phyloP scores from a whole-genome alignment of 805 yeast genomes.

The Kockiozyma suomiensis region DNA sequence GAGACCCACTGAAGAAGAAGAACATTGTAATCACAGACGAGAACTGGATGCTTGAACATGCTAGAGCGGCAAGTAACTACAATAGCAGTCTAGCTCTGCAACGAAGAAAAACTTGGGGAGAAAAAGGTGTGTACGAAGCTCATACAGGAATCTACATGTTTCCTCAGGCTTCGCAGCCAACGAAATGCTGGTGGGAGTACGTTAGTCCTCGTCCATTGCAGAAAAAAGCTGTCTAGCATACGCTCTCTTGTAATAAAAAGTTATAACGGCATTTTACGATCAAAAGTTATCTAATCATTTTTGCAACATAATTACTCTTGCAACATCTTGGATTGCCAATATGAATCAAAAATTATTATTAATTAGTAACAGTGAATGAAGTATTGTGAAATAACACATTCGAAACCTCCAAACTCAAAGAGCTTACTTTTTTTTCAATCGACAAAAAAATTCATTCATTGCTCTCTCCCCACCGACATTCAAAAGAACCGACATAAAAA shows the following conservation, averaged over 20 bases:
- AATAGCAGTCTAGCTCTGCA: conserved; percentile 65
- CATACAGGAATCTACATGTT: conserved; percentile 81
- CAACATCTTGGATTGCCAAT: no score
- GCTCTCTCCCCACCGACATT: not conserved
- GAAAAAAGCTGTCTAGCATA: not conserved
- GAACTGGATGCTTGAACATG: conserved; percentile 84
- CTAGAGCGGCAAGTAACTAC: conserved; percentile 71
- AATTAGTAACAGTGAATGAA: not conserved
- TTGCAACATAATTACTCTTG: no score
- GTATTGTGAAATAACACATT: not conserved
- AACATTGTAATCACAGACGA: conserved; percentile 55
- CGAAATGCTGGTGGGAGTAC: conserved; percentile 25
- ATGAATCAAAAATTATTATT: not conserved
- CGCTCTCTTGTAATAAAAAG: no score
- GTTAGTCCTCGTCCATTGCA: not conserved
- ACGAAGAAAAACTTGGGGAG: conserved; percentile 50
- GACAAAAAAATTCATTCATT: not conserved
- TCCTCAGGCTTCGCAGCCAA: conserved; percentile 78
- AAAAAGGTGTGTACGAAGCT: conserved; percentile 70
- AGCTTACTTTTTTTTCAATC: not conserved
- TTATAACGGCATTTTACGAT: no score
- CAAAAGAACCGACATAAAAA: not conserved
- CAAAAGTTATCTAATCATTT: no score
- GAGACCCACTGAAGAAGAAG: conserved; percentile 36
- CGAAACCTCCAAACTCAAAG: not conserved